These are phyloP conservation scores for Torulaspora indica DNA, from an alignment of 805 yeast genomes.

Conservation along the genomic window DNA sequence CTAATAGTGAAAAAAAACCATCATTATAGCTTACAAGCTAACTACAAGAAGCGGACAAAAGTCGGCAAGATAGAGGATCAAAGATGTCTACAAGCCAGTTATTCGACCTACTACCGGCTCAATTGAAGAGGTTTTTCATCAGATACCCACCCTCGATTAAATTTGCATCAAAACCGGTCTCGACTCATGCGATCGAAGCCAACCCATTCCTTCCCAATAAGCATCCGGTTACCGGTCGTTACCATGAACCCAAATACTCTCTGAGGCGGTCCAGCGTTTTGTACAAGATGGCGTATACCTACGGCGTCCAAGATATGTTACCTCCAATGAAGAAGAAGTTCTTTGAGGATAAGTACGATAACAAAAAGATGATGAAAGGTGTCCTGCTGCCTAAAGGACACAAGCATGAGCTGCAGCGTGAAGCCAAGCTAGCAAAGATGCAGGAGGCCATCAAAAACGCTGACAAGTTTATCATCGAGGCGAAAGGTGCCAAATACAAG, in stretches of 20 bases:
- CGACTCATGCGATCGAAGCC: constrained; percentile 61
- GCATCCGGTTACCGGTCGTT: constrained; percentile 73
- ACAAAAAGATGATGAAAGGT: constrained; percentile 70
- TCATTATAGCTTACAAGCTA: background rate
- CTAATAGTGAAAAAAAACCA: background rate
- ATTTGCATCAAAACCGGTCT: constrained; percentile 61
- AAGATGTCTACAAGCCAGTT: constrained; percentile 29
- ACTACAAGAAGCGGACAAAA: background rate
- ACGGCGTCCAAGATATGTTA: constrained; percentile 72
- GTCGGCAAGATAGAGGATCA: background rate
- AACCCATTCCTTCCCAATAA: constrained; percentile 86
- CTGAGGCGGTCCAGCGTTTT: constrained; percentile 77
- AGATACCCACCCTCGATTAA: constrained; percentile 73
- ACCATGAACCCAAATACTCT: constrained; percentile 75
- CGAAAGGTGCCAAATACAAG: constrained; percentile 52
- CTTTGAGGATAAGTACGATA: constrained; percentile 70
- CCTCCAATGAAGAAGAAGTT: constrained; percentile 60
- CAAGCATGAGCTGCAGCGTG: constrained; percentile 67
- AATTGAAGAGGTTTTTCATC: constrained; percentile 67
- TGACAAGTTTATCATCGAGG: constrained; percentile 62
- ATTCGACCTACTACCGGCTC: constrained; percentile 61
- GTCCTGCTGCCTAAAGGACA: constrained; percentile 73
- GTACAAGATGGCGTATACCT: constrained; percentile 73
- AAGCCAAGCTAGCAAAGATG: constrained; percentile 55
- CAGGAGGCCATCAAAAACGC: constrained; percentile 59